Conservation (phyloP, 1,139 yeast species). For the Saccharomycopsis phalli region DNA sequence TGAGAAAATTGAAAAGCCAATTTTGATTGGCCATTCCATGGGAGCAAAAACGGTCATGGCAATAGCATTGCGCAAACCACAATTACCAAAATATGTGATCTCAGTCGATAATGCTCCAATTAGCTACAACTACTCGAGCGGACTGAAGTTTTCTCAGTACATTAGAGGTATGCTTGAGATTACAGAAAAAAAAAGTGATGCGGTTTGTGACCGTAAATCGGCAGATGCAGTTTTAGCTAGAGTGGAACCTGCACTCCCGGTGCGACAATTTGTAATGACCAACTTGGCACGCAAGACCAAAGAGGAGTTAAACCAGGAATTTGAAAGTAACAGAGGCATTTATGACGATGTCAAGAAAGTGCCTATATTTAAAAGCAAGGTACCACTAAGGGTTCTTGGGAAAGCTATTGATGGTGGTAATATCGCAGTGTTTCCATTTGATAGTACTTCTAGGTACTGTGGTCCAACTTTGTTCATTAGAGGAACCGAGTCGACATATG, state of each 20-base stretch:
- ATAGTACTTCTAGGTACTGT: constrained; percentile 47
- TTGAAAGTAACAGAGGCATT: constrained; percentile 26
- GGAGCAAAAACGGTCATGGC: constrained; percentile 97
- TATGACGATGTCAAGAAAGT: constrained; percentile 25
- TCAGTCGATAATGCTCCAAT: constrained; percentile 91
- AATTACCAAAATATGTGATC: constrained; percentile 52
- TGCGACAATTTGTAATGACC: constrained; percentile 76
- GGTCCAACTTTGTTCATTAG: constrained; percentile 76
- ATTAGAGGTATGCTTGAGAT: constrained; percentile 53
- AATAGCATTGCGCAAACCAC: constrained; percentile 61
- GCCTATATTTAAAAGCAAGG: constrained; percentile 33
- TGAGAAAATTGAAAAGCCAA: constrained; percentile 38
- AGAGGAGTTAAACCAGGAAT: constrained; percentile 18
- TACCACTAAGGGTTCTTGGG: constrained; percentile 65
- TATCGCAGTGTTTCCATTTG: constrained; percentile 74
- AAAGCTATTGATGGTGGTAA: constrained; percentile 54
- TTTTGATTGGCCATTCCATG: constrained; percentile 90
- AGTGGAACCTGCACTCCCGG: constrained; percentile 49
- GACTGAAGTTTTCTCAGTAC: constrained; percentile 50
- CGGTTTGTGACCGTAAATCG: constrained; percentile 8
- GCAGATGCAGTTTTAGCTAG: constrained; percentile 57
- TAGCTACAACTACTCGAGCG: constrained; percentile 45
- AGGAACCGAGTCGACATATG: constrained; percentile 67
- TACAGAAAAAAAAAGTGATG: constrained; percentile 26
- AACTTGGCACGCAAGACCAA: constrained; percentile 45